These are phyloP conservation scores for Stylosanthes scabra DNA, from an alignment of 331 rosid species.

Conservation along the genomic window DNA sequence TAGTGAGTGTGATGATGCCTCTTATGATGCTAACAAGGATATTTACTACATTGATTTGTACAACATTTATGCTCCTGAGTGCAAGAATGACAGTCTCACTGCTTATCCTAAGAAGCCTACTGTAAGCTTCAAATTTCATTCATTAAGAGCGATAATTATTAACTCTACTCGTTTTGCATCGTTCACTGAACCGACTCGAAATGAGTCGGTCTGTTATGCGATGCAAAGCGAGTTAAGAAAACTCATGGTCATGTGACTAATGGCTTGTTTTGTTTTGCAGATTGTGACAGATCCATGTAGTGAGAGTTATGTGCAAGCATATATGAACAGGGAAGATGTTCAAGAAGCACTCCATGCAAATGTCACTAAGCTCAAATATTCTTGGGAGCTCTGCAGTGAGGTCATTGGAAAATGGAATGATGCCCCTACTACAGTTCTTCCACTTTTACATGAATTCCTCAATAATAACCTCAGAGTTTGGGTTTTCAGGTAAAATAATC, in stretches of 20 bases:
- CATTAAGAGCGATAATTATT: neutral
- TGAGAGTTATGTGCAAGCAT: constrained; percentile 60
- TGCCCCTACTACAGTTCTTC: constrained; percentile 66
- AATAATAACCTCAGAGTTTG: constrained; percentile 62
- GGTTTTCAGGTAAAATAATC: constrained; percentile 73
- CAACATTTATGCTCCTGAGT: constrained; percentile 74
- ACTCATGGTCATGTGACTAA: neutral
- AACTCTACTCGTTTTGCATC: too few species aligned
- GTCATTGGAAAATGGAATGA: constrained; percentile 53
- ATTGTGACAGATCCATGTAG: constrained; percentile 66
- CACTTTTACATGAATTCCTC: constrained; percentile 61
- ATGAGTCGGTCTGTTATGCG: too few species aligned
- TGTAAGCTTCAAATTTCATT: constrained; percentile 53
- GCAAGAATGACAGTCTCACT: constrained; percentile 55
- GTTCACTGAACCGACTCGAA: too few species aligned
- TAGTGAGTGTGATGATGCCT: constrained; percentile 37
- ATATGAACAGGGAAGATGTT: constrained; percentile 73
- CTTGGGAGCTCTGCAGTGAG: constrained; percentile 72
- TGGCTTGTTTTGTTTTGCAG: constrained; percentile 48
- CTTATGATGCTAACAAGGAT: neutral
- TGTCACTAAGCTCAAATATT: constrained; percentile 69
- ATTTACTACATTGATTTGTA: constrained; percentile 51
- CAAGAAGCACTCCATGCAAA: constrained; percentile 87
- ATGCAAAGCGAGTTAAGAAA: neutral
- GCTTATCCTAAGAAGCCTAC: constrained; percentile 48